Evolutionary conservation across 441 rosid genomes (phyloP).

Genomic region (Kokia cookei): DNA sequence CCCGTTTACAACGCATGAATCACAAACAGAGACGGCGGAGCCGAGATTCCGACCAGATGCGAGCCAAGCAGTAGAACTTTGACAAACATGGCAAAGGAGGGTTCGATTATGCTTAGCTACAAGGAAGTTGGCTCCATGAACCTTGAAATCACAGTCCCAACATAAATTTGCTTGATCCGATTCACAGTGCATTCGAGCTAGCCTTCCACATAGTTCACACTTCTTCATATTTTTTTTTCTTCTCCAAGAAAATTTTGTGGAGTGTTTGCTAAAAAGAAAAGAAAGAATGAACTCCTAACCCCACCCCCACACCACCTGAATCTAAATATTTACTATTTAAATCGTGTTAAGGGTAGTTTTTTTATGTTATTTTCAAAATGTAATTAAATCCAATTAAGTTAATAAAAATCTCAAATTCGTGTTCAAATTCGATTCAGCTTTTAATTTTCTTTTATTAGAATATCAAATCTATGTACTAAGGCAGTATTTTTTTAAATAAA

Average conservation of each 20-base stretch:
- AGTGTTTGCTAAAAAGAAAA: neutral
- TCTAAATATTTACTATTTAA: neutral
- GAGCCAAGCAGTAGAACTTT: slow-evolving; percentile 50
- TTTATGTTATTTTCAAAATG: neutral
- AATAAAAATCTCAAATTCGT: too few relatives aligned
- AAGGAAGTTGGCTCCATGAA: slow-evolving; percentile 59
- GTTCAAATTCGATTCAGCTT: too few relatives aligned
- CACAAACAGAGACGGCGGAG: slow-evolving; percentile 43
- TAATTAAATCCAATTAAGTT: too few relatives aligned
- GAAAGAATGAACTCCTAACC: neutral
- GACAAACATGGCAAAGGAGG: slow-evolving; percentile 53
- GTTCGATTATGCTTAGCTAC: slow-evolving; percentile 63
- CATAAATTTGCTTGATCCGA: slow-evolving; percentile 63
- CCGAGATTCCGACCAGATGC: slow-evolving; percentile 43
- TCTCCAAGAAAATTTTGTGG: neutral
- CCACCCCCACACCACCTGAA: neutral
- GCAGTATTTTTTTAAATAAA: too few relatives aligned
- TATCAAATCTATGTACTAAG: too few relatives aligned
- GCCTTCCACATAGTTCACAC: slow-evolving; percentile 44
- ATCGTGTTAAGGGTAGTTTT: neutral
- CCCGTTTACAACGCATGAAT: slow-evolving; percentile 21
- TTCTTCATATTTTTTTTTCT: slow-evolving; percentile 17
- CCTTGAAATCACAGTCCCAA: slow-evolving; percentile 54
- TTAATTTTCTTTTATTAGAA: too few relatives aligned
- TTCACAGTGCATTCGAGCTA: slow-evolving; percentile 48